Conservation (phyloP, 164 flowering plant species). For the Cinnamomum chago region DNA sequence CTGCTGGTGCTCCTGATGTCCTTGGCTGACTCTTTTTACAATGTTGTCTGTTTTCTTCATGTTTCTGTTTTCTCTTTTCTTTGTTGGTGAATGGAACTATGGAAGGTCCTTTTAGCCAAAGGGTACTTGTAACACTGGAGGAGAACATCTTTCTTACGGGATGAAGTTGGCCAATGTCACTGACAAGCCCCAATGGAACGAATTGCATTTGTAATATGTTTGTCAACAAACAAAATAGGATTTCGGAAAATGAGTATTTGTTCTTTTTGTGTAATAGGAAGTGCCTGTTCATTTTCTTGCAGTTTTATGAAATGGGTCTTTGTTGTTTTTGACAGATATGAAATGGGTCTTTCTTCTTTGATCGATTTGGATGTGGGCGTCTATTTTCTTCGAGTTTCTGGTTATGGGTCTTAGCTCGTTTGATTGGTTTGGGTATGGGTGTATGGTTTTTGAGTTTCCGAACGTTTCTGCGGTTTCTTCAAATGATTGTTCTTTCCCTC, state of each 20-base stretch:
- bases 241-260: neutral
- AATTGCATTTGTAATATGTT: neutral
- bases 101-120: conserved; percentile 52
- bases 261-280: neutral
- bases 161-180: conserved; percentile 43
- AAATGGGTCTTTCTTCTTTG: neutral
- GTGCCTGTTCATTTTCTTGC: neutral
- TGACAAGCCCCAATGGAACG: conserved; percentile 76
- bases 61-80: neutral
- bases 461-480: neutral
- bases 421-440: neutral
- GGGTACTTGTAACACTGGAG: conserved; percentile 77
- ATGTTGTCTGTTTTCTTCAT: neutral
- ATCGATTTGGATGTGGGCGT: neutral
- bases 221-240: neutral
- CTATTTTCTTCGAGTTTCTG: neutral
- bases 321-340: neutral
- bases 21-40: conserved; percentile 35
- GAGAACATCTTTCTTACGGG: conserved; percentile 70
- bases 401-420: neutral
- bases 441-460: neutral
- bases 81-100: neutral
- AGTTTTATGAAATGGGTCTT: neutral
- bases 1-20: conserved; percentile 59
- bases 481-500: neutral